Base-by-base conservation (phyloP, 164 flowering plant genomes). In the Vitis labrusca region DNA sequence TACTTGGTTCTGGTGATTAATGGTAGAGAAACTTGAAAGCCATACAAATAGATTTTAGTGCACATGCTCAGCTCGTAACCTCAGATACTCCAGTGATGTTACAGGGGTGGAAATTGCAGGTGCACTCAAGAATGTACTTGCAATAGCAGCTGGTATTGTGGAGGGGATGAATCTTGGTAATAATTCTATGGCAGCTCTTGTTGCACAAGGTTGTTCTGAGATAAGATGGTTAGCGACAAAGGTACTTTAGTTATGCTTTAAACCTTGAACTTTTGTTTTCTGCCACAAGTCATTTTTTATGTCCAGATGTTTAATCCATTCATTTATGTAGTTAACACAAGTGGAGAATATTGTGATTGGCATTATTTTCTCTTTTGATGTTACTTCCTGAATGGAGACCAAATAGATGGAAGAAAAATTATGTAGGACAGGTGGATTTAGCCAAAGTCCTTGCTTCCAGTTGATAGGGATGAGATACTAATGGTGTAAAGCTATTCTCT, bases 31-130 rank as follows among this genome's bases (percentile, higher is more conserved):
- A 29, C 29, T 32, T 30, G 50, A n/a, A 53, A 44, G 15, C 50
- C 4, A 15, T 11, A 66, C 17, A n/a, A 19, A 64, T 15, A 71
- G 47, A 49, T 48, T 47, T 32, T 10, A 10, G 12, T 32, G n/a
- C 8, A 54, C 16, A 72, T 65, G 76, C 73, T 74, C 79, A 78
- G 77, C 78, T 82, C 66, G 70, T 87, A 85, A 88, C 85, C 78
- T 83, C 80, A 88, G 81, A 82, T 85, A 78, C 76, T 78, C 71
- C 95, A 92, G 98, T 82, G 98, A 94, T 87, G 98, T 94, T 79
- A 92, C 91, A 87, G 97, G 97, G 79, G 98, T 92, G 73, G 98
- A 94, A 85, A 94, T 94, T 80, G 98, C 97, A 70, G 97, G 98
- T 77, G 97, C 98, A 32, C 88, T 94, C n/a, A 94, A 94, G 83